Conservation (phyloP, 495 filamentous ascomycete species). For the Lineolata rhizophorae region DNA sequence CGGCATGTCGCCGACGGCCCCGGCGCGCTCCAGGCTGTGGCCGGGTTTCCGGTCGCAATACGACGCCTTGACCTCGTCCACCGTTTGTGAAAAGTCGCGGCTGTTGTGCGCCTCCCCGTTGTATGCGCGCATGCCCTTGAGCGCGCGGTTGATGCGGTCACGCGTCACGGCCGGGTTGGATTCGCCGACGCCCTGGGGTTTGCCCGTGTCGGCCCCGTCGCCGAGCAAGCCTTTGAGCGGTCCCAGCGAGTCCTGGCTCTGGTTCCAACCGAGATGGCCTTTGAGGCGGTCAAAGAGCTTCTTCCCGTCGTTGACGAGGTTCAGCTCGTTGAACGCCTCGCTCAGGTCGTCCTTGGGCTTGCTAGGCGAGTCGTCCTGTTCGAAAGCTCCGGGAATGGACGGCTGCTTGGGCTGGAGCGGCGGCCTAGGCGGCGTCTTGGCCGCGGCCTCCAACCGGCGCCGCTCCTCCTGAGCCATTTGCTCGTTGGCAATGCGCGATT, state of each 20-base stretch:
- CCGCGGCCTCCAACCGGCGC: slow-evolving; percentile 29
- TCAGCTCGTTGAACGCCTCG: not conserved
- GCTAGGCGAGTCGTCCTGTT: not conserved
- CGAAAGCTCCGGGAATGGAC: not conserved
- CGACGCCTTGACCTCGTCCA: slow-evolving; percentile 12
- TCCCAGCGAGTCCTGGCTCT: too few species aligned
- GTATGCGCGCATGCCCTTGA: too few species aligned
- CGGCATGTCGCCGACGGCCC: slow-evolving; percentile 36
- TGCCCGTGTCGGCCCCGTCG: too few species aligned
- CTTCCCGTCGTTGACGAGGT: not conserved
- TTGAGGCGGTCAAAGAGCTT: too few species aligned
- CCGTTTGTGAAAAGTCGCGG: too few species aligned
- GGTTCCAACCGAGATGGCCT: too few species aligned
- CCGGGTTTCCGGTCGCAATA: slow-evolving; percentile 30
- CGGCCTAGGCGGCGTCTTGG: slow-evolving; percentile 18
- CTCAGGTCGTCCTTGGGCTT: not conserved
- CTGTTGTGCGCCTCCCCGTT: too few species aligned
- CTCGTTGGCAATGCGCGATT: slow-evolving; percentile 67
- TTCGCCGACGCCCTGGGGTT: too few species aligned
- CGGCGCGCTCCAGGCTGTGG: slow-evolving; percentile 16
- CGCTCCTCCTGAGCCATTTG: slow-evolving; percentile 47
- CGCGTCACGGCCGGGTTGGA: too few species aligned
- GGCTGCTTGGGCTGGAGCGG: slow-evolving; percentile 5
- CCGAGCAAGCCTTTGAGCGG: too few species aligned
- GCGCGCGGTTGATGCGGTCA: too few species aligned